Evolutionary conservation across 1,139 yeast species (phyloP), one percentile per base, ranked within the genome.

Genomic region (Ogataea hybrid): DNA sequence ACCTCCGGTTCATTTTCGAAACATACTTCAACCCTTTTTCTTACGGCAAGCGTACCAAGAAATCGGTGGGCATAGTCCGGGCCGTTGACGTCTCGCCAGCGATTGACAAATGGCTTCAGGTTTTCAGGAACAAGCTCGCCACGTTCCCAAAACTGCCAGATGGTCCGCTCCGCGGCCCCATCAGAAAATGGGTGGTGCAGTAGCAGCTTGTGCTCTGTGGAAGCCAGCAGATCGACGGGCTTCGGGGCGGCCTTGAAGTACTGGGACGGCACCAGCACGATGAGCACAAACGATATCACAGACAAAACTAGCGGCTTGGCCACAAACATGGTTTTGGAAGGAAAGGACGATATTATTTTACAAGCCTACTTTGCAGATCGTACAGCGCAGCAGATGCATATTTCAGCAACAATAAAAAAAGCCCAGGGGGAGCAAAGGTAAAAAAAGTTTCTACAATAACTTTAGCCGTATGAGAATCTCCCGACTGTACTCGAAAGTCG

Each of bases 81-180:
- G 54, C 78, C 77, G 1, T 69, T 75, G 0, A 79, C 77, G 52
- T 81, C 80, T 39, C 17, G 32, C 41, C 36, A 37, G 10, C 36
- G 31, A 3, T 9, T 18, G 25, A 32, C 11, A 8, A 10, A 10
- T 3, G 15, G 14, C 8, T 25, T 18, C 3, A 75, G 79, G 62
- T 38, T 11, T 12, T 33, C 32, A 2, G 39, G 33, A 18, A 40
- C 18, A 8, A 32, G 79, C 63, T 86, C 87, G n/a, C 25, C 23
- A 3, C 14, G 15, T 12, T 25, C 37, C 95, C 96, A 88, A 2
- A 96, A 86, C 63, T 89, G 97, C 96, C 96, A 89, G 36, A 89
- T 79, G 48, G 25, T 8, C 9, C 17, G 23, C n/a, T 22, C 30
- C 8, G 17, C 12, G 7, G 8, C 10, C 6, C 17, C 27, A 6